Conservation (phyloP, 345 rosid genomes). For the Salix suchowensis region DNA sequence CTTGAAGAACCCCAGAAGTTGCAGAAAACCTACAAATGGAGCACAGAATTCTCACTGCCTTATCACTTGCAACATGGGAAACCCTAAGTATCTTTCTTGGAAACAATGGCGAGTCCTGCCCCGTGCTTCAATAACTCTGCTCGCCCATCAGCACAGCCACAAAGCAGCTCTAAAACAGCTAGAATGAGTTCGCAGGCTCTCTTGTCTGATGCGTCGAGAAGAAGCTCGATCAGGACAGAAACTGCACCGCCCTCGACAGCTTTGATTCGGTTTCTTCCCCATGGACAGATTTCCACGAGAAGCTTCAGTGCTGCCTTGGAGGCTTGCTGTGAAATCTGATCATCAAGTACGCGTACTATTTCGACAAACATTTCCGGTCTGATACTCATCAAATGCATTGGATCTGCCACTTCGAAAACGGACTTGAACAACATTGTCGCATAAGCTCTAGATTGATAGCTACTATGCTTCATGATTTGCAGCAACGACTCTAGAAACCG, state of each 20-base stretch:
- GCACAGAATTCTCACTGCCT: constrained; percentile 46
- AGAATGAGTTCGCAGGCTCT: constrained; percentile 47
- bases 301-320: constrained; percentile 55
- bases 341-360: constrained; percentile 42
- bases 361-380: constrained; percentile 39
- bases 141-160: constrained; percentile 58
- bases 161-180: constrained; percentile 35
- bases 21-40: constrained; percentile 45
- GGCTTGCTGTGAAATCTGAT: constrained; percentile 54
- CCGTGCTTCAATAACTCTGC: constrained; percentile 53
- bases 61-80: constrained; percentile 42
- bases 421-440: constrained; percentile 41
- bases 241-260: constrained; percentile 59
- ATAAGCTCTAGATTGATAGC: constrained; percentile 50
- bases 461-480: constrained; percentile 42
- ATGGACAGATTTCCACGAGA: constrained; percentile 42
- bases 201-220: constrained; percentile 55
- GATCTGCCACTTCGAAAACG: constrained; percentile 51
- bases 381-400: constrained; percentile 40
- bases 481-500: constrained; percentile 39
- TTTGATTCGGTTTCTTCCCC: constrained; percentile 70
- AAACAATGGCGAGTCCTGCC: constrained; percentile 52
- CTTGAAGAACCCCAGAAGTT: constrained; percentile 43
- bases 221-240: constrained; percentile 48
- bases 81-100: constrained; percentile 63